phyloP scores from a whole-genome alignment of 768 basidiomycete species.

The Agrocybe pediades region DNA sequence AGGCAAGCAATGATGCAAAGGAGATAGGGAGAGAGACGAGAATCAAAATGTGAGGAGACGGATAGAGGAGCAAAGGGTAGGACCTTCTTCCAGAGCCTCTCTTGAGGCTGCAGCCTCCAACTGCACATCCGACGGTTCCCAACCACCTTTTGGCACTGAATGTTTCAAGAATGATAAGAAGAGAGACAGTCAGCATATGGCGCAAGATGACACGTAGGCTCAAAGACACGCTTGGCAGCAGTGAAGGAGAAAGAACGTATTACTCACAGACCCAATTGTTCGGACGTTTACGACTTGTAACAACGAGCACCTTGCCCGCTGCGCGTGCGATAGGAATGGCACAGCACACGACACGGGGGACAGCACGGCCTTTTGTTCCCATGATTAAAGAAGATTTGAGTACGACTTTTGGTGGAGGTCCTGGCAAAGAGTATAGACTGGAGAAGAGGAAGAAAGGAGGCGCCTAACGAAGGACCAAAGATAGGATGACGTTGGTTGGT shows the following conservation, averaged over 20 bases:
- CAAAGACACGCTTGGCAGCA: constrained; percentile 4
- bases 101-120: constrained; percentile 87
- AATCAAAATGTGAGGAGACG: constrained; percentile 75
- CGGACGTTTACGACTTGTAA: constrained; percentile 83
- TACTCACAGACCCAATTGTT: constrained; percentile 89
- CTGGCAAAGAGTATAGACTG: constrained; percentile 7
- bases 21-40: constrained; percentile 39
- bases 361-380: constrained; percentile 71
- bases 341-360: constrained; percentile 87
- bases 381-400: constrained; percentile 35
- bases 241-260: constrained; percentile 7
- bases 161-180: constrained; percentile 16
- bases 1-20: constrained; percentile 22
- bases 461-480: constrained; percentile 9
- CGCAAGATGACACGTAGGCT: constrained; percentile 6
- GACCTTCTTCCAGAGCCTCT: constrained; percentile 97
- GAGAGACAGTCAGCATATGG: constrained; percentile 5
- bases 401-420: constrained; percentile 8
- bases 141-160: constrained; percentile 91
- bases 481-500: constrained; percentile 3
- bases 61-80: constrained; percentile 78
- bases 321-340: constrained; percentile 81
- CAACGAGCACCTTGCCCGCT: constrained; percentile 76
- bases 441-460: constrained; percentile 13
- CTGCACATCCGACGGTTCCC: constrained; percentile 79